These are phyloP conservation scores for Gossypium longicalyx DNA, from an alignment of 345 rosid genomes.

Conservation along the genomic window DNA sequence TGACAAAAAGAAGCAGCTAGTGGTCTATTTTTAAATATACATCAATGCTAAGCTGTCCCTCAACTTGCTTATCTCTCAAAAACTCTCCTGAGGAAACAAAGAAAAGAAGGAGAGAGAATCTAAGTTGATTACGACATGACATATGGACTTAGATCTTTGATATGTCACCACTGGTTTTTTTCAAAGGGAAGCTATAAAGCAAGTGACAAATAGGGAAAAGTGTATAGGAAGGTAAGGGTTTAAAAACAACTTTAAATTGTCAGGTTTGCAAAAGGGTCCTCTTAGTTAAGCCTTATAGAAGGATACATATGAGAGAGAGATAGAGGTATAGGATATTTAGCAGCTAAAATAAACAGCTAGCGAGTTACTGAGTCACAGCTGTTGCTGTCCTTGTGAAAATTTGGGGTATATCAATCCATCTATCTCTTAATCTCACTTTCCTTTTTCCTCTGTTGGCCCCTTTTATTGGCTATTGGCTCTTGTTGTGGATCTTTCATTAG, in stretches of 20 bases:
- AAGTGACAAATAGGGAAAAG: constrained; percentile 27
- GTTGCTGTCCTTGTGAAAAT: constrained; percentile 15
- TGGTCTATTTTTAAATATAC: background rate
- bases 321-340: background rate
- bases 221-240: background rate
- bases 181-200: constrained; percentile 5
- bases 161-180: constrained; percentile 21
- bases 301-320: background rate
- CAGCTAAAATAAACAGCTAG: constrained; percentile 11
- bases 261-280: constrained; percentile 13
- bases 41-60: constrained; percentile 18
- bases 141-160: constrained; percentile 33
- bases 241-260: background rate
- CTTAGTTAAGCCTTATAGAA: constrained; percentile 9
- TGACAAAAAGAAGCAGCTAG: constrained; percentile 21
- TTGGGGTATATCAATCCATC: background rate
- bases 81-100: constrained; percentile 35
- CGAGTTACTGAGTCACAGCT: constrained; percentile 17
- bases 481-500: constrained; percentile 30
- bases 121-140: constrained; percentile 41
- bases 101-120: constrained; percentile 27
- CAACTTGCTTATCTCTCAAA: background rate
- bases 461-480: constrained; percentile 18
- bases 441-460: constrained; percentile 14
- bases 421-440: constrained; percentile 4